These are phyloP conservation scores for Colletotrichum eremochloae DNA, from an alignment of 2,329 filamentous ascomycete species.

Conservation along the genomic window DNA sequence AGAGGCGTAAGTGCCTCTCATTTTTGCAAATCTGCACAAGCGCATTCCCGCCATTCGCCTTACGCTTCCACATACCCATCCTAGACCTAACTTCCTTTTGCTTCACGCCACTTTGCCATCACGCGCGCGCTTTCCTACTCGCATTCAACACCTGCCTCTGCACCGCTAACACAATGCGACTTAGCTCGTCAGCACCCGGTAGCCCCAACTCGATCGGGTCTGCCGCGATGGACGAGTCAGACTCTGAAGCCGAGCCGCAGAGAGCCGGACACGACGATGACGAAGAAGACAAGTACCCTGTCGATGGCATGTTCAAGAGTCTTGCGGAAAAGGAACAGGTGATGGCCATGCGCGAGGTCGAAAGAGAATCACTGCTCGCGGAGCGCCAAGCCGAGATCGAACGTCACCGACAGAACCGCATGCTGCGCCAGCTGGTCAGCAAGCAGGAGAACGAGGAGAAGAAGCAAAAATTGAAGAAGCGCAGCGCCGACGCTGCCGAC, in stretches of 20 bases:
- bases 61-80: not conserved
- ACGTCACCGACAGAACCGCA: conserved; percentile 83
- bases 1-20: conserved; percentile 77
- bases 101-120: not conserved
- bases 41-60: not conserved
- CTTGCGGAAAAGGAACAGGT: conserved; percentile 82
- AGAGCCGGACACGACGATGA: conserved; percentile 61
- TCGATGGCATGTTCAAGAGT: conserved; percentile 88
- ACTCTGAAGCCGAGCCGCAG: conserved; percentile 70
- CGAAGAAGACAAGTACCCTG: conserved; percentile 79
- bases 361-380: conserved; percentile 90
- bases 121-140: not conserved
- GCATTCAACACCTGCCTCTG: not conserved
- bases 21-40: not conserved
- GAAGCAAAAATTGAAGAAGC: conserved; percentile 75
- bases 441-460: conserved; percentile 74
- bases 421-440: conserved; percentile 82
- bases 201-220: conserved; percentile 83
- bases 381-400: conserved; percentile 88
- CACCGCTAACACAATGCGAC: conserved; percentile 22
- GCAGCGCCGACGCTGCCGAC: conserved; percentile 84
- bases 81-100: not conserved
- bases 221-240: conserved; percentile 90
- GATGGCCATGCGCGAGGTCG: conserved; percentile 87
- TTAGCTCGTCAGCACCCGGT: conserved; percentile 76